Percentiles rank a stretch among this genome's conserved stretches.
phyloP scores from a whole-genome alignment of 257 asterid species.

The Jacaranda copaia region DNA sequence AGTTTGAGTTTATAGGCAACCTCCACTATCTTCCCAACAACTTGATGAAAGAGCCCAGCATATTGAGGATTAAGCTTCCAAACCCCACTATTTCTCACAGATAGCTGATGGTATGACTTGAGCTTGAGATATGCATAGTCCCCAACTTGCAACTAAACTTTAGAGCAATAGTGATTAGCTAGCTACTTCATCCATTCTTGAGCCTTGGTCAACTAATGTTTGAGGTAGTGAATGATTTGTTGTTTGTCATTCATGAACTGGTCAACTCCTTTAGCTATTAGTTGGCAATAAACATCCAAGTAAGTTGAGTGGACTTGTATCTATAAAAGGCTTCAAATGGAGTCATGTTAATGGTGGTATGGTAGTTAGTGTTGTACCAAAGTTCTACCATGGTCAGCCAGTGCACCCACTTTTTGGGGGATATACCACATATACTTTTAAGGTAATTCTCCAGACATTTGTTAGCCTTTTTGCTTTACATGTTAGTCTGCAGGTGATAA shows the following conservation, averaged over 20 bases:
- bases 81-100: neutral
- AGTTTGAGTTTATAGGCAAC: neutral
- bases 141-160: neutral
- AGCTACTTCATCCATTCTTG: neutral
- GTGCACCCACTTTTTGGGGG: neutral
- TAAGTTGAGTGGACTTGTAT: neutral
- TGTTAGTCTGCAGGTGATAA: neutral
- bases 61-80: neutral
- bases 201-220: neutral
- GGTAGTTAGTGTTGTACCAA: neutral
- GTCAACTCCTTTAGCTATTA: neutral
- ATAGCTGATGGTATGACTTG: neutral
- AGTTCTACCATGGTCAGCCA: neutral
- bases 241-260: no score
- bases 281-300: neutral
- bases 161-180: neutral
- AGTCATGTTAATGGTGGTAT: neutral
- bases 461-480: neutral
- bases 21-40: neutral
- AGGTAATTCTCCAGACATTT: neutral
- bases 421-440: neutral
- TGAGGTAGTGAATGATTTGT: no score
- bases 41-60: neutral
- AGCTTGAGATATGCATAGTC: neutral
- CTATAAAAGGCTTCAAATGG: neutral